phyloP scores from a whole-genome alignment of 2,329 filamentous ascomycete species.

The Xylaria multiplex region DNA sequence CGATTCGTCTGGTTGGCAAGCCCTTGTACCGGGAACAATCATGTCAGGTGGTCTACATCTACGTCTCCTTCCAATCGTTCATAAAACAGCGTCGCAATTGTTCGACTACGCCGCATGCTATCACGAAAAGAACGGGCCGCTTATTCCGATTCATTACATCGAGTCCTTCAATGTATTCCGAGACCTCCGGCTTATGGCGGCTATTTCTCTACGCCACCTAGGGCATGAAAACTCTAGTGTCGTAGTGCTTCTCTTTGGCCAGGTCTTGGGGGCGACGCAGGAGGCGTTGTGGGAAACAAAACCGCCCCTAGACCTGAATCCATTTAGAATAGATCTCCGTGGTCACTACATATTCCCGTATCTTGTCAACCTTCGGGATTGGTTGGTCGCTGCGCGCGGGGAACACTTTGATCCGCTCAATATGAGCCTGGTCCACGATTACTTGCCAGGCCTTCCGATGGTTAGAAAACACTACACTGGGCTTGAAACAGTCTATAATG shows the following conservation, averaged over 20 bases:
- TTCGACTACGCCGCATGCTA: not conserved
- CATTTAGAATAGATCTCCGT: not conserved
- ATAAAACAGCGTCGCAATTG: not conserved
- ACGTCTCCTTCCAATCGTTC: conserved; percentile 3
- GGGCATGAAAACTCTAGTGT: not conserved
- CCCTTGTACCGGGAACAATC: no score
- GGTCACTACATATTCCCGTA: not conserved
- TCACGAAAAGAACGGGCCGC: no score
- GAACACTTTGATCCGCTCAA: not conserved
- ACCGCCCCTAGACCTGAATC: not conserved
- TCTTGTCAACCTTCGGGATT: not conserved
- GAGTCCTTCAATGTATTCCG: no score
- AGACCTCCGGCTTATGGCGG: not conserved
- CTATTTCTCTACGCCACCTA: not conserved
- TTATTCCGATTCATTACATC: no score
- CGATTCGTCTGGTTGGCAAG: no score
- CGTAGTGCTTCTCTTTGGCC: not conserved
- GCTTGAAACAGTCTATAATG: no score
- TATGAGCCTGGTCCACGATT: not conserved
- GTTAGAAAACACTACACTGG: no score
- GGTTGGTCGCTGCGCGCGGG: not conserved
- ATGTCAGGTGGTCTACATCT: not conserved
- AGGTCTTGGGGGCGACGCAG: no score
- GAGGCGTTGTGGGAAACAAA: no score
- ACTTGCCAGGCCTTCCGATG: not conserved